Evolutionary conservation across 176 grass and related monocot species (phyloP), one percentile per base, ranked within the genome.

Genomic region (Puccinellia tenuiflora): DNA sequence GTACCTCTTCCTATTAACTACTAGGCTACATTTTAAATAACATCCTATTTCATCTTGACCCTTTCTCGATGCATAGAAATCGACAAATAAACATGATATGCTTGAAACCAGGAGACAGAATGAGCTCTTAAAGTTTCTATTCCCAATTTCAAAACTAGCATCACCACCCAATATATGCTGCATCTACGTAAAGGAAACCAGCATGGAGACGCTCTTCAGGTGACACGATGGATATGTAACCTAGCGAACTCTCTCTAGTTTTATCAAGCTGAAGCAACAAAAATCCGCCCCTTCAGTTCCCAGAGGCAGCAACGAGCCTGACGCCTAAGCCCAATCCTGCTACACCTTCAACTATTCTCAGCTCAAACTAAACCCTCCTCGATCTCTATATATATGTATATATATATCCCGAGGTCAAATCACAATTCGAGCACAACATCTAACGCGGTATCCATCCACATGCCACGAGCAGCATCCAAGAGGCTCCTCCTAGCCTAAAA

Each of bases 361-460:
- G 18, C 12, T 21, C 25, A 9, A n/a, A n/a, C n/a, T n/a, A n/a
- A n/a, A n/a, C n/a, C n/a, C n/a, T n/a, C n/a, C n/a, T n/a, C n/a
- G n/a, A n/a, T n/a, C n/a, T n/a, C n/a, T n/a, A n/a, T n/a, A n/a
- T n/a, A n/a, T n/a, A n/a, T n/a, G n/a, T n/a, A n/a, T n/a, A n/a
- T n/a, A n/a, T n/a, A n/a, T n/a, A n/a, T n/a, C n/a, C 59, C n/a
- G 47, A 68, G 78, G 69, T 55, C 65, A 89, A 70, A 86, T 24
- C 37, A n/a, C n/a, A 40, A 68, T 50, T 48, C 73, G 51, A 55
- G 35, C 50, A 60, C 79, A 66, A 20, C 13, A n/a, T n/a, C n/a
- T n/a, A n/a, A n/a, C n/a, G n/a, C n/a, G n/a, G n/a, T n/a, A n/a
- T n/a, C n/a, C n/a, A n/a, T n/a, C n/a, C n/a, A n/a, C n/a, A n/a